phyloP scores from a whole-genome alignment of 208 protist species.

The Trypanosoma conorhini region DNA sequence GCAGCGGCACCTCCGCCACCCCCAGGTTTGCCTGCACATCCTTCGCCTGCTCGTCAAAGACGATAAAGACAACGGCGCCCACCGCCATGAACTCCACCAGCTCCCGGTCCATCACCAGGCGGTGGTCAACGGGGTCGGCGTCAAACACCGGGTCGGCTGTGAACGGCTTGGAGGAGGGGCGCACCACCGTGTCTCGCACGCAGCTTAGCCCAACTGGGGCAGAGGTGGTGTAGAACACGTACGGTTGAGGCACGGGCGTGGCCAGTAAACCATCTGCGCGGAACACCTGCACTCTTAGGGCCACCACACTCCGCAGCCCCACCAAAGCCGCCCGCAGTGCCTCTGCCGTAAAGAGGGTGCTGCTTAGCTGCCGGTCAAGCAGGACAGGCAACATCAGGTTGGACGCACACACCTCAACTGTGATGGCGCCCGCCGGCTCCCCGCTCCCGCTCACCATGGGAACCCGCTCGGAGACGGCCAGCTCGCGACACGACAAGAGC shows the following conservation, averaged over 20 bases:
- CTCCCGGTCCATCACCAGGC: conserved; percentile 64
- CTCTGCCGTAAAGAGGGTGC: conserved; percentile 31
- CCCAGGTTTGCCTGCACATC: conserved; percentile 75
- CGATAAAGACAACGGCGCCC: conserved; percentile 72
- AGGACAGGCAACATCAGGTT: conserved; percentile 74
- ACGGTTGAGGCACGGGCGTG: conserved; percentile 55
- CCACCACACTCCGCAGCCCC: conserved; percentile 62
- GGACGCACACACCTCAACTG: conserved; percentile 56
- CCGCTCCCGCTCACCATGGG: conserved; percentile 52
- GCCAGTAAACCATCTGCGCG: conserved; percentile 37
- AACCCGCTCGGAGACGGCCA: conserved; percentile 44
- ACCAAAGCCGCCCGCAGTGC: conserved; percentile 57
- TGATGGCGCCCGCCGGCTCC: conserved; percentile 35
- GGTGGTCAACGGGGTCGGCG: conserved; percentile 69
- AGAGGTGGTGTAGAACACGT: conserved; percentile 84
- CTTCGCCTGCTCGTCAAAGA: conserved; percentile 73
- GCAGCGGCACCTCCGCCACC: conserved; percentile 66
- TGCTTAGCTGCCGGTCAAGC: conserved; percentile 32
- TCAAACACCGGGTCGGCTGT: conserved; percentile 69
- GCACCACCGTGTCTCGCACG: conserved; percentile 78
- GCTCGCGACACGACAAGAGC: conserved; percentile 58
- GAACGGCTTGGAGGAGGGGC: conserved; percentile 36
- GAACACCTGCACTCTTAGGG: conserved; percentile 79
- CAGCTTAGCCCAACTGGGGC: conserved; percentile 42
- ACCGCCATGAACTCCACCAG: conserved; percentile 62